Conservation (phyloP, 2,329 filamentous ascomycete genomes). For the Alternaria sp. region DNA sequence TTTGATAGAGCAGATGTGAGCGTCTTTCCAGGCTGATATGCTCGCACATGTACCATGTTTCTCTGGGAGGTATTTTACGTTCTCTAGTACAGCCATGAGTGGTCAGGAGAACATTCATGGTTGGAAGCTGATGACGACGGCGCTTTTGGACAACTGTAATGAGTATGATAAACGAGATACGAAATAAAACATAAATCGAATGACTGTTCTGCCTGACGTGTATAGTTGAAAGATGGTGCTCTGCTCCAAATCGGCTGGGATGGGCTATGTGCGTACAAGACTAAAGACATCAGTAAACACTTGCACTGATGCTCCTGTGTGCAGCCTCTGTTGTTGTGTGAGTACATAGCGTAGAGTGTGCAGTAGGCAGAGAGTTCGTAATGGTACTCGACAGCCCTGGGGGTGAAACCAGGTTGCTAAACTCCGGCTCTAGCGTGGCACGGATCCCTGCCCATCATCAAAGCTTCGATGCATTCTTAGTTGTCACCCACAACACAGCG, state of each 20-base stretch:
- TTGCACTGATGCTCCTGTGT: not conserved
- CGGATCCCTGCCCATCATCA: slow-evolving; percentile 19
- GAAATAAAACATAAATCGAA: slow-evolving; percentile 6
- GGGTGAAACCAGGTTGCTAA: not conserved
- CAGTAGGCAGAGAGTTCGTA: not conserved
- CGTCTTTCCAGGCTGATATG: slow-evolving; percentile 22
- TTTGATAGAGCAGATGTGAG: slow-evolving; percentile 21
- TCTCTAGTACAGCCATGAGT: slow-evolving; percentile 12
- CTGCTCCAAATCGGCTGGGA: not conserved
- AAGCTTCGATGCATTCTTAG: slow-evolving; percentile 26
- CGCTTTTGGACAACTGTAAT: slow-evolving; percentile 28
- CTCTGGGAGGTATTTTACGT: slow-evolving; percentile 20
- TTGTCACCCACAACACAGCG: slow-evolving; percentile 27
- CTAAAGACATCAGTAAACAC: not conserved
- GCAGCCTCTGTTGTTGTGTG: not conserved
- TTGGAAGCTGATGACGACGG: slow-evolving; percentile 17
- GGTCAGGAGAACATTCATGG: slow-evolving; percentile 27
- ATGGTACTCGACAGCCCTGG: not conserved
- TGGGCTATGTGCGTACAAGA: not conserved
- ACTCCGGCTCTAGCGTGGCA: not conserved
- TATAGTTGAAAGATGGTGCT: not conserved
- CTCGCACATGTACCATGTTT: slow-evolving; percentile 37
- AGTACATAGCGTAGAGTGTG: not conserved
- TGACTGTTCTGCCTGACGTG: not conserved
- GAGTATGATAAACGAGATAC: slow-evolving; percentile 23